Percentiles rank a stretch among this genome's conserved stretches.
phyloP scores from a whole-genome alignment of 495 filamentous ascomycete genomes.

The Diplogelasinospora grovesii region DNA sequence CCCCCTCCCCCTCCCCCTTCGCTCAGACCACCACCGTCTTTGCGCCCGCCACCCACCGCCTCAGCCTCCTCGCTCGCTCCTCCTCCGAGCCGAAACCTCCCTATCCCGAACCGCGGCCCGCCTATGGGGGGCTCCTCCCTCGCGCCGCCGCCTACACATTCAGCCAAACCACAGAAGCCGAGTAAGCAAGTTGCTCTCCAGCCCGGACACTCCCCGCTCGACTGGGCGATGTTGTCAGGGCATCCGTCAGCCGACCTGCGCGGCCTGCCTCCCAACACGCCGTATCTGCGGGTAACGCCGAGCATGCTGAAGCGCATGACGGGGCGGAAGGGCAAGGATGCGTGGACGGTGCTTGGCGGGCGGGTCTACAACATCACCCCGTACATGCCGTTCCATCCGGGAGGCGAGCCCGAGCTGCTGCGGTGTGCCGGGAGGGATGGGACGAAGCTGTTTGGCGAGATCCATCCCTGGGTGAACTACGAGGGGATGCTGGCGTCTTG shows the following conservation, averaged over 20 bases:
- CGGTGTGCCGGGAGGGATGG: constrained; percentile 72
- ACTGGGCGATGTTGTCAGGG: constrained; percentile 80
- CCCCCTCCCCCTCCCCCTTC: constrained; percentile 25
- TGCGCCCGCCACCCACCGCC: constrained; percentile 18
- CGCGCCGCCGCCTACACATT: constrained; percentile 42
- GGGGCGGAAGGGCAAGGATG: constrained; percentile 73
- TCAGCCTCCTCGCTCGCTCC: constrained; percentile 15
- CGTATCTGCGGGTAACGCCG: constrained; percentile 63
- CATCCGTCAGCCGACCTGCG: constrained; percentile 62
- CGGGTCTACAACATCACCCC: constrained; percentile 91
- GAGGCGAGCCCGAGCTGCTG: constrained; percentile 80
- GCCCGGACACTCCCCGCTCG: constrained; percentile 86
- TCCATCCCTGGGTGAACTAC: constrained; percentile 97
- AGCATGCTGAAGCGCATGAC: constrained; percentile 66
- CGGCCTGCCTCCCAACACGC: constrained; percentile 36
- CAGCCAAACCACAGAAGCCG: constrained; percentile 40
- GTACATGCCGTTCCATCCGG: constrained; percentile 86
- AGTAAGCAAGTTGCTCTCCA: constrained; percentile 60
- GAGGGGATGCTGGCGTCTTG: constrained; percentile 87
- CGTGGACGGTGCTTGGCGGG: constrained; percentile 81
- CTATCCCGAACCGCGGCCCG: constrained; percentile 28
- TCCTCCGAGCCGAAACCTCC: constrained; percentile 17
- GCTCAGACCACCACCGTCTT: constrained; percentile 16
- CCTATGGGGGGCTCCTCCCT: constrained; percentile 10
- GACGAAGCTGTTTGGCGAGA: constrained; percentile 75